These are phyloP conservation scores for Lenzites betulinus DNA, from an alignment of 768 basidiomycete genomes.

Conservation along the genomic window DNA sequence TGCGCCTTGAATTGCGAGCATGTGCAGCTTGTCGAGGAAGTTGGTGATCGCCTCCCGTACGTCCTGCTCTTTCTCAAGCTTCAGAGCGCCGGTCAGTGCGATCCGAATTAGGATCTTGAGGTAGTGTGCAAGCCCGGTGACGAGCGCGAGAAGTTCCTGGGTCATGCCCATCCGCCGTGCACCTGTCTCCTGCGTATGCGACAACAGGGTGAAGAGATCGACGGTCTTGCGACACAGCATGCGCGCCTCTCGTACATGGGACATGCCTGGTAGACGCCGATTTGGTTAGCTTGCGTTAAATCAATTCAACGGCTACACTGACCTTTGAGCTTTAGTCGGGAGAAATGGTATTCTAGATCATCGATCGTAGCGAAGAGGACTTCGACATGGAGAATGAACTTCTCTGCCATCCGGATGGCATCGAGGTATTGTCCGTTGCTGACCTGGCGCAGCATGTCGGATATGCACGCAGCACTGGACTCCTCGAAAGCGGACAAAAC, in stretches of 20 bases:
- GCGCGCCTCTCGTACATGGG: constrained; percentile 96
- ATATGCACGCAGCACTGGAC: constrained; percentile 98
- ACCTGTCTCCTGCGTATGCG: constrained; percentile 93
- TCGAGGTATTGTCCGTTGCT: constrained; percentile 96
- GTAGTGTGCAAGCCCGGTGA: constrained; percentile 98
- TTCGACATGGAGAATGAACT: constrained; percentile 98
- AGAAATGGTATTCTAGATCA: constrained; percentile 90
- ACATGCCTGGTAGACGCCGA: constrained; percentile 67
- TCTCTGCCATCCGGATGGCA: constrained; percentile 97
- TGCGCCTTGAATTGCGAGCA: constrained; percentile 83
- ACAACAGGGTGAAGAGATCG: constrained; percentile 94
- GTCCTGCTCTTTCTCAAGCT: constrained; percentile 88
- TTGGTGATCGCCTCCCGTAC: constrained; percentile 81
- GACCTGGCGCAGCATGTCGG: constrained; percentile 97
- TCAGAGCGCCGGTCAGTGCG: constrained; percentile 92
- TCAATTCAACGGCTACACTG: constrained; percentile 26
- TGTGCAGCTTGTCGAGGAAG: constrained; percentile 91
- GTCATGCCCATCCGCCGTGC: constrained; percentile 94
- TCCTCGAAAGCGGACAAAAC: constrained; percentile 98
- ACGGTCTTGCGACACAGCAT: constrained; percentile 99
- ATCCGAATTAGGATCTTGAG: constrained; percentile 99
- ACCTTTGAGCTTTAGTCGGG: constrained; percentile 84
- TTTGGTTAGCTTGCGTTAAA: background rate
- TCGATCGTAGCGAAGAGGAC: constrained; percentile 97
- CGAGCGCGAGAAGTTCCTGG: constrained; percentile 93